phyloP scores from a whole-genome alignment of 176 grass and related monocot genomes.

The Paspalum vaginatum region DNA sequence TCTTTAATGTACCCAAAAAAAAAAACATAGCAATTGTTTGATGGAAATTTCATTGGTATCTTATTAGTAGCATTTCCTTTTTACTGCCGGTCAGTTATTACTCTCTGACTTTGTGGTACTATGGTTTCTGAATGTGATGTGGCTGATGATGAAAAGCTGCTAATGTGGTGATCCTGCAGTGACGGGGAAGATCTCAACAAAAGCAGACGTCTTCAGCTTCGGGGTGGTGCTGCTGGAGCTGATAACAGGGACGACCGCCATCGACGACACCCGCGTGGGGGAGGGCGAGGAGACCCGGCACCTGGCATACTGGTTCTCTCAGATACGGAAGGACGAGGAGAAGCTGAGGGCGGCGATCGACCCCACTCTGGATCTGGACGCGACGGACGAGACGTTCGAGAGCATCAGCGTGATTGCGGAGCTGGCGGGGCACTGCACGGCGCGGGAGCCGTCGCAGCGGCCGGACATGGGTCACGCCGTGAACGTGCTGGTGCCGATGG shows the following conservation, averaged over 20 bases:
- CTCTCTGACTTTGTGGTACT: neutral
- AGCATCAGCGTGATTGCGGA: slow-evolving; percentile 73
- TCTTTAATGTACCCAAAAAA: slow-evolving; percentile 13
- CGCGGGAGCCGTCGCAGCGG: slow-evolving; percentile 73
- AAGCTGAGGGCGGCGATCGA: slow-evolving; percentile 77
- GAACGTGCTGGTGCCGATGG: slow-evolving; percentile 71
- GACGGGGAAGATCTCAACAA: slow-evolving; percentile 93
- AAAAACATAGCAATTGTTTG: neutral
- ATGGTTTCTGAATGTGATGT: slow-evolving; percentile 9
- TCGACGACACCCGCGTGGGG: slow-evolving; percentile 69
- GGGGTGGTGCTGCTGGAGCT: slow-evolving; percentile 97
- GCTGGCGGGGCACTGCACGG: slow-evolving; percentile 81
- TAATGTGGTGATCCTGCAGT: slow-evolving; percentile 56
- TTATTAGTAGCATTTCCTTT: neutral
- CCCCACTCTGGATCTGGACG: slow-evolving; percentile 53
- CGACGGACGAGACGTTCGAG: slow-evolving; percentile 62
- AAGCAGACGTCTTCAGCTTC: slow-evolving; percentile 92
- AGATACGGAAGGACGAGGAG: slow-evolving; percentile 65
- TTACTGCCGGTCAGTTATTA: neutral
- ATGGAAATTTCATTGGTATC: neutral
- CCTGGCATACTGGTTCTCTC: slow-evolving; percentile 76
- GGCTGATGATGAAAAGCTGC: slow-evolving; percentile 8
- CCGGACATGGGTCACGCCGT: slow-evolving; percentile 91
- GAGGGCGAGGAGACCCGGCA: slow-evolving; percentile 88
- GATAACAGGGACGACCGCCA: slow-evolving; percentile 79